phyloP scores from a whole-genome alignment of 805 yeast species.

The Ogataea allantospora region DNA sequence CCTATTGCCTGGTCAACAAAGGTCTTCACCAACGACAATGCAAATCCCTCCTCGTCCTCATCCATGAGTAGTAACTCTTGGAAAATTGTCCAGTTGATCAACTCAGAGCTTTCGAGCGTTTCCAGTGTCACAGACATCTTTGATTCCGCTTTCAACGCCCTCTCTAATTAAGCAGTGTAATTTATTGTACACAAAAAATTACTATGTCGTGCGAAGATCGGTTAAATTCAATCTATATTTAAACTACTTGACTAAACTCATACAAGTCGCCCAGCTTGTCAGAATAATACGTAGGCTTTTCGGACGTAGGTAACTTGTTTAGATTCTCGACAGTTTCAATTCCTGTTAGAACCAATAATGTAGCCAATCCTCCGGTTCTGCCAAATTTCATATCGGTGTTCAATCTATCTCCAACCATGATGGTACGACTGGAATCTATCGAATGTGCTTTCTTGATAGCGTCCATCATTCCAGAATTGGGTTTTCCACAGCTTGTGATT shows the following conservation, averaged over 20 bases:
- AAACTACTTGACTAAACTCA: slow-evolving; percentile 40
- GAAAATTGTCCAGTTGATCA: slow-evolving; percentile 86
- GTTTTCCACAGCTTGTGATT: slow-evolving; percentile 83
- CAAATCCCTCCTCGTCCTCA: slow-evolving; percentile 92
- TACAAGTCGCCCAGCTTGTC: slow-evolving; percentile 74
- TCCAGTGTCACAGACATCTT: slow-evolving; percentile 28
- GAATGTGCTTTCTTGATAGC: slow-evolving; percentile 70
- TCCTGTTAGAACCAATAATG: slow-evolving; percentile 87
- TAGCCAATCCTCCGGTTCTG: slow-evolving; percentile 78
- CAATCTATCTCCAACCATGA: slow-evolving; percentile 94
- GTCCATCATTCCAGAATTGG: slow-evolving; percentile 85
- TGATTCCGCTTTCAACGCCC: background rate
- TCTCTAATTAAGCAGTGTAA: background rate
- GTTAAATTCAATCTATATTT: background rate
- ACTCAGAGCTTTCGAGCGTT: slow-evolving; percentile 47
- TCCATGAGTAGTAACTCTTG: slow-evolving; percentile 91
- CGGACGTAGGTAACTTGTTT: slow-evolving; percentile 36
- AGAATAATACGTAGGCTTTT: slow-evolving; percentile 67
- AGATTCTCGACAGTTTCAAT: slow-evolving; percentile 76
- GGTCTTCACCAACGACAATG: slow-evolving; percentile 71
- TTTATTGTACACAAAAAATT: background rate
- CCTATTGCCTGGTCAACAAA: slow-evolving; percentile 86
- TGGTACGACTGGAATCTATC: slow-evolving; percentile 56
- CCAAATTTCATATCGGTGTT: slow-evolving; percentile 97
- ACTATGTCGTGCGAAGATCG: background rate